Evolutionary conservation across 805 yeast species (phyloP).

Genomic region (Candida ortonii): DNA sequence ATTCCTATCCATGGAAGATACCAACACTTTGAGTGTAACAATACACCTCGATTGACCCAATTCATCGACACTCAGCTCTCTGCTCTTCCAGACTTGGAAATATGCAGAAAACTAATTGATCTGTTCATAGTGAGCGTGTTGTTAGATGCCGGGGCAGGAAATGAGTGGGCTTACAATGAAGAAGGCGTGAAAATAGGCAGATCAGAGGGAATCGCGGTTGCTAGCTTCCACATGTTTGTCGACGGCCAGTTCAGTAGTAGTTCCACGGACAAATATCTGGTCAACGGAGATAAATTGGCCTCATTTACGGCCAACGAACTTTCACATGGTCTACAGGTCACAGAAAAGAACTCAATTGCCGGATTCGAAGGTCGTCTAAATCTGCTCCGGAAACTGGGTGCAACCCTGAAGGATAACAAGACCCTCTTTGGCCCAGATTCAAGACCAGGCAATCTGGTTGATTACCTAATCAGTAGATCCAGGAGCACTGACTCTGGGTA

Average conservation of each 20-base stretch:
- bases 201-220: constrained; percentile 66
- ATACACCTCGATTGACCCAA: constrained; percentile 41
- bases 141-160: constrained; percentile 70
- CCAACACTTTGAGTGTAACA: constrained; percentile 60
- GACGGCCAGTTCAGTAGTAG: constrained; percentile 42
- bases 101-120: constrained; percentile 54
- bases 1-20: constrained; percentile 70
- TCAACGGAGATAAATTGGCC: constrained; percentile 42
- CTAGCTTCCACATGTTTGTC: constrained; percentile 52
- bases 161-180: constrained; percentile 50
- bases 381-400: constrained; percentile 47
- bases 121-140: constrained; percentile 58
- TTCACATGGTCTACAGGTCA: constrained; percentile 46
- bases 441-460: constrained; percentile 50
- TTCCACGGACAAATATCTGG: constrained; percentile 36
- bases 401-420: constrained; percentile 38
- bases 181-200: constrained; percentile 37
- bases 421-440: constrained; percentile 39
- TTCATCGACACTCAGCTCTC: constrained; percentile 40
- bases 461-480: constrained; percentile 38
- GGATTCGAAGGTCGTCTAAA: constrained; percentile 55
- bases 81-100: constrained; percentile 35
- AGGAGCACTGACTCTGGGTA: constrained; percentile 19
- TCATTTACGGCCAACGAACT: constrained; percentile 37
- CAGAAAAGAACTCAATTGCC: constrained; percentile 44